Conservation (phyloP, 108 stramenopile genomes). For the Discostella pseudostelligera region DNA sequence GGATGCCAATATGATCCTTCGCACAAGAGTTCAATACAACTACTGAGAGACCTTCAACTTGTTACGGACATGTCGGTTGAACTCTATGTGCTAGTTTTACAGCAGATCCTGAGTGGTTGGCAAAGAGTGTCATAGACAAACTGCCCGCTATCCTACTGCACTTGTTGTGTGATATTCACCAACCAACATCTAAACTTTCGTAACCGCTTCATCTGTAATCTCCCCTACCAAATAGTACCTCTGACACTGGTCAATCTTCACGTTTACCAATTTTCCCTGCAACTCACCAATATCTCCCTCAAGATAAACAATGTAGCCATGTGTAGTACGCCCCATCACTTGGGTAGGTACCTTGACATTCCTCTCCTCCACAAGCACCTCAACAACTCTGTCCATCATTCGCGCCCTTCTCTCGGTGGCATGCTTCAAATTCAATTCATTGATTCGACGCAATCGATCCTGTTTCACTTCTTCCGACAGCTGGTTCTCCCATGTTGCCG, state of each 20-base stretch:
- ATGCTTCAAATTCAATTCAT: constrained; percentile 80
- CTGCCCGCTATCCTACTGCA: too few relatives aligned
- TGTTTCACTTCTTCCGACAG: constrained; percentile 81
- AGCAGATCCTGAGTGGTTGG: too few relatives aligned
- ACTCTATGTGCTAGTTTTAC: too few relatives aligned
- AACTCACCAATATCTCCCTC: constrained; percentile 89
- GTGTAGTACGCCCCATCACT: constrained; percentile 91
- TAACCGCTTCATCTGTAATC: constrained; percentile 28
- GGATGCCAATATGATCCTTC: too few relatives aligned
- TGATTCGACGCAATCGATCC: constrained; percentile 86
- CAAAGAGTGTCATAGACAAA: too few relatives aligned
- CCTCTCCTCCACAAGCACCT: constrained; percentile 93
- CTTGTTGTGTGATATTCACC: too few relatives aligned
- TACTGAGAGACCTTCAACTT: too few relatives aligned
- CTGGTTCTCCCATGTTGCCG: constrained; percentile 84
- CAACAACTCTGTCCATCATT: constrained; percentile 87
- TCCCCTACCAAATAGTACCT: constrained; percentile 74
- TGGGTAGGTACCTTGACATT: constrained; percentile 89
- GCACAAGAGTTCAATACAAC: too few relatives aligned
- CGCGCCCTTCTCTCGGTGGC: constrained; percentile 88
- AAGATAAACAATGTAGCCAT: constrained; percentile 89
- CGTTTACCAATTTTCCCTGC: constrained; percentile 82
- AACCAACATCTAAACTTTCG: background rate
- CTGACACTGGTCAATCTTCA: constrained; percentile 69
- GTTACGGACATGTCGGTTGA: too few relatives aligned